Evolutionary conservation across 2,329 filamentous ascomycete genomes (phyloP).

Genomic region (Talaromyces sp.): DNA sequence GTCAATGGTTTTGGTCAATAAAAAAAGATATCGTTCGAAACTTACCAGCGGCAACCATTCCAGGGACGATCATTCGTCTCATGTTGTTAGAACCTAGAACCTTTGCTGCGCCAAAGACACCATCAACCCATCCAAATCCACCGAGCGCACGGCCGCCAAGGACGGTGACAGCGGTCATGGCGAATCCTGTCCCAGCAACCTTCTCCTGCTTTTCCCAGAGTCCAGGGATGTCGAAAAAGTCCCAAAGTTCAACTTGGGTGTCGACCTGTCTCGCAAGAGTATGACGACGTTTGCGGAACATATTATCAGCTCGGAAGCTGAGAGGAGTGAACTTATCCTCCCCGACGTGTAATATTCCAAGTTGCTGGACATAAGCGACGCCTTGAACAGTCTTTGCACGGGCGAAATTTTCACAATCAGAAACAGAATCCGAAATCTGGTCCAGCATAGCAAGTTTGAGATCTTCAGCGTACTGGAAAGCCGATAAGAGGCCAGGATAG

Average conservation of each 20-base stretch:
- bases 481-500: constrained; percentile 79
- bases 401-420: constrained; percentile 78
- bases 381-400: constrained; percentile 69
- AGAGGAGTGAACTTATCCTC: constrained; percentile 74
- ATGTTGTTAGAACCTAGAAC: constrained; percentile 77
- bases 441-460: constrained; percentile 88
- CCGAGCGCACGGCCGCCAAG: constrained; percentile 77
- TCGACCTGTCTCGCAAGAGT: constrained; percentile 78
- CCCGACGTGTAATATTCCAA: constrained; percentile 83
- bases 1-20: constrained; percentile 24
- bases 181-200: constrained; percentile 88
- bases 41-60: constrained; percentile 73
- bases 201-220: constrained; percentile 91
- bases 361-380: constrained; percentile 80
- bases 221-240: constrained; percentile 85
- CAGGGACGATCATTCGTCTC: constrained; percentile 73
- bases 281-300: constrained; percentile 81
- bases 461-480: constrained; percentile 89
- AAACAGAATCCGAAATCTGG: constrained; percentile 74
- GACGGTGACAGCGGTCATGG: constrained; percentile 82
- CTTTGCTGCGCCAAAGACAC: constrained; percentile 73
- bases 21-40: constrained; percentile 18
- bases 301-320: constrained; percentile 82
- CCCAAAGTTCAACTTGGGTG: constrained; percentile 79
- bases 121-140: constrained; percentile 83